Conservation (phyloP, 2,329 filamentous ascomycete genomes). For the Trichophyton benhamiae region DNA sequence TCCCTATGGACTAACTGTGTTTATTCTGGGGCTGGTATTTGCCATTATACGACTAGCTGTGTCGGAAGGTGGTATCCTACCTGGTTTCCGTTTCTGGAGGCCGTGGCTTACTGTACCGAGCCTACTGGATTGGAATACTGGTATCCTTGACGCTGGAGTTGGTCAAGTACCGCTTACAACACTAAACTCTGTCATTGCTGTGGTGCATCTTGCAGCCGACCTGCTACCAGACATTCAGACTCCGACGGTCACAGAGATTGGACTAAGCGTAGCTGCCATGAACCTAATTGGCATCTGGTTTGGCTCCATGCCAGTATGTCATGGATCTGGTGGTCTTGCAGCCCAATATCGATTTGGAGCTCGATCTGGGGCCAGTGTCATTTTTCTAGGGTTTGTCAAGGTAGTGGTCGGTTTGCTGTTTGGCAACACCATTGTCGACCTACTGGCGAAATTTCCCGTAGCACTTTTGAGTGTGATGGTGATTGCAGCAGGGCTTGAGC, state of each 20-base stretch:
- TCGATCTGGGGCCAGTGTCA: conserved; percentile 69
- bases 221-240: conserved; percentile 57
- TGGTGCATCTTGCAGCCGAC: conserved; percentile 64
- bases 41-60: conserved; percentile 38
- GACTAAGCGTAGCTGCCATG: conserved; percentile 69
- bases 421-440: conserved; percentile 57
- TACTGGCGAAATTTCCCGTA: conserved; percentile 62
- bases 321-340: conserved; percentile 80
- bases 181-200: conserved; percentile 84
- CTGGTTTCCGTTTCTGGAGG: conserved; percentile 48
- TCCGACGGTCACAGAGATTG: conserved; percentile 63
- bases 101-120: conserved; percentile 42
- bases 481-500: conserved; percentile 73
- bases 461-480: conserved; percentile 58
- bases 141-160: conserved; percentile 55
- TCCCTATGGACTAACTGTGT: conserved; percentile 67
- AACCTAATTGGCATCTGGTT: conserved; percentile 84
- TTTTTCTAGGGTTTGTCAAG: conserved; percentile 67
- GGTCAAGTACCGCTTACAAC: conserved; percentile 85
- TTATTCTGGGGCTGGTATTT: conserved; percentile 55
- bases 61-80: conserved; percentile 28
- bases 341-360: conserved; percentile 88
- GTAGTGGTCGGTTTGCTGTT: conserved; percentile 62
- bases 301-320: conserved; percentile 88
- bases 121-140: conserved; percentile 37